Evolutionary conservation across 2,329 filamentous ascomycete species (phyloP).

Genomic region (Dothideomycetes sp.): DNA sequence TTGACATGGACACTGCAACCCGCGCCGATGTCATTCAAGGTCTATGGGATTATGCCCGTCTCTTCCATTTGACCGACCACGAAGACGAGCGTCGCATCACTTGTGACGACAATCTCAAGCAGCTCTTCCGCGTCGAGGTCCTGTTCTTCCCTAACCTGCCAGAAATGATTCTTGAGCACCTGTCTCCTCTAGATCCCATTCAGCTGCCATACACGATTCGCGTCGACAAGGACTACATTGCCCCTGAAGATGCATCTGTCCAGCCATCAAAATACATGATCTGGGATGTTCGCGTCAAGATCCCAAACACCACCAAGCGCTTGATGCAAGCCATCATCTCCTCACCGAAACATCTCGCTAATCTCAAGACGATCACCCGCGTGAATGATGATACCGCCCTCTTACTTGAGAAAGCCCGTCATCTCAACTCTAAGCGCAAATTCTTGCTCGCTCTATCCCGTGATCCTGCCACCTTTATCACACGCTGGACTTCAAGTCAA

Average conservation of each 20-base stretch:
- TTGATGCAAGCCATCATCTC: slow-evolving; percentile 45
- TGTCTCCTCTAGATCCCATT: slow-evolving; percentile 70
- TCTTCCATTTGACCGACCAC: slow-evolving; percentile 80
- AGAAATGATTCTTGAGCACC: slow-evolving; percentile 61
- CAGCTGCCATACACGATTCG: slow-evolving; percentile 87
- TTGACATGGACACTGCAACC: slow-evolving; percentile 81
- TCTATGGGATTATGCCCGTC: slow-evolving; percentile 89
- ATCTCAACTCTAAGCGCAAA: slow-evolving; percentile 80
- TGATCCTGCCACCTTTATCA: slow-evolving; percentile 76
- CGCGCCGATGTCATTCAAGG: slow-evolving; percentile 81
- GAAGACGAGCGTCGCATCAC: slow-evolving; percentile 90
- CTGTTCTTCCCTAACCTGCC: slow-evolving; percentile 81
- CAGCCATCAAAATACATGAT: slow-evolving; percentile 63
- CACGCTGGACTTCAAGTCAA: slow-evolving; percentile 83
- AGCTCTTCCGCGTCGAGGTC: slow-evolving; percentile 63
- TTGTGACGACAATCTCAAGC: slow-evolving; percentile 72
- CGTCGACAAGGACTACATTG: slow-evolving; percentile 55
- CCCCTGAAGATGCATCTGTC: slow-evolving; percentile 41
- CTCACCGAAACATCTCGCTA: slow-evolving; percentile 43
- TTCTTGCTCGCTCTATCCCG: slow-evolving; percentile 73
- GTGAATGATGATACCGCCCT: slow-evolving; percentile 81
- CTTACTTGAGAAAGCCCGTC: slow-evolving; percentile 70
- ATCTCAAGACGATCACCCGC: slow-evolving; percentile 64
- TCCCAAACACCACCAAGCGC: slow-evolving; percentile 72
- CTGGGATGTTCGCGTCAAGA: slow-evolving; percentile 77